Evolutionary conservation across 192 early-diverging fungal genomes (phyloP).

Genomic region (Coemansia sp.): DNA sequence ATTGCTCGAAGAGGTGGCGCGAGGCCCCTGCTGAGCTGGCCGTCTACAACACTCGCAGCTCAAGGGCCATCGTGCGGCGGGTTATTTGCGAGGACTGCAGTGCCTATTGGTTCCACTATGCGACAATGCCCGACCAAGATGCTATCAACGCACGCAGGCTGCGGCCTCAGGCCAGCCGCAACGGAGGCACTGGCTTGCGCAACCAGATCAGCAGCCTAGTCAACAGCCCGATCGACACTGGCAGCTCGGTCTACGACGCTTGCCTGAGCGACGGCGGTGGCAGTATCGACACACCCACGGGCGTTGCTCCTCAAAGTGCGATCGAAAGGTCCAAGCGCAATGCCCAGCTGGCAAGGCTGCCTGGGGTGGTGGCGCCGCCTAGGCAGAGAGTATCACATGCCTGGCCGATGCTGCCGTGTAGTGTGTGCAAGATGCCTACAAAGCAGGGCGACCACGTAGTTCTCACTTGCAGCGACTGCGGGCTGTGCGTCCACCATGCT

Average conservation of each 20-base stretch:
- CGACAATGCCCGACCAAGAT: slow-evolving; percentile 42
- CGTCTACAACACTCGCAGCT: slow-evolving; percentile 35
- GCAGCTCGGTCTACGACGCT: not conserved
- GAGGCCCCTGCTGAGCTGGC: slow-evolving; percentile 29
- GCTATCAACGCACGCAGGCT: slow-evolving; percentile 26
- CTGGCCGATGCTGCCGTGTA: slow-evolving; percentile 39
- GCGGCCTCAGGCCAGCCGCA: not conserved
- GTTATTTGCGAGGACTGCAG: slow-evolving; percentile 45
- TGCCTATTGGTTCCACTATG: slow-evolving; percentile 46
- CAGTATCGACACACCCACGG: not conserved
- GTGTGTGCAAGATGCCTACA: slow-evolving; percentile 33
- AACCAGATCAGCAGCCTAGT: not conserved
- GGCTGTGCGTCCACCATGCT: slow-evolving; percentile 43
- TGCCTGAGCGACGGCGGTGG: not conserved
- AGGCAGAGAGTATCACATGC: slow-evolving; percentile 15
- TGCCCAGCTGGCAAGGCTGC: slow-evolving; percentile 9
- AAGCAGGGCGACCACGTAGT: slow-evolving; percentile 1
- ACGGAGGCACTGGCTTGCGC: slow-evolving; percentile 1
- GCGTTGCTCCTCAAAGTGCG: not conserved
- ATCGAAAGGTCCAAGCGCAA: slow-evolving; percentile 1
- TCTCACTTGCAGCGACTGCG: slow-evolving; percentile 47
- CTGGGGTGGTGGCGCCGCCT: slow-evolving; percentile 1
- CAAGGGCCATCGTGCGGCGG: slow-evolving; percentile 20
- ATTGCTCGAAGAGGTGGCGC: slow-evolving; percentile 27
- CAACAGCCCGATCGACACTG: not conserved